phyloP scores from a whole-genome alignment of 805 yeast species.

The Clavispora fructus region DNA sequence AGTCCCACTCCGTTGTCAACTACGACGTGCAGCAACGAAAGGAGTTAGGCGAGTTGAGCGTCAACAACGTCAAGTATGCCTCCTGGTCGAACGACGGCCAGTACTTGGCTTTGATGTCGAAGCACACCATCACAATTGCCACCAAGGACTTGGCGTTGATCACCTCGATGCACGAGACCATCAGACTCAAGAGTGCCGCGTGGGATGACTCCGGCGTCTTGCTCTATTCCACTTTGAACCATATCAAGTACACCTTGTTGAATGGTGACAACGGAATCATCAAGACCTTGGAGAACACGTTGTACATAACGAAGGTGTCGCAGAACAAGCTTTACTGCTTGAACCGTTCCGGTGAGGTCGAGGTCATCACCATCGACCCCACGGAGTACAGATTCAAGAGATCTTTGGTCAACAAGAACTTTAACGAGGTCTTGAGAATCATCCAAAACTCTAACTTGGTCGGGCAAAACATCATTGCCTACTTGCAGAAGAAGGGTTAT shows the following conservation, averaged over 20 bases:
- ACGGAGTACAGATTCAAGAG: constrained; percentile 95
- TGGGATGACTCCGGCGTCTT: constrained; percentile 95
- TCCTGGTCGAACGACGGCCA: constrained; percentile 87
- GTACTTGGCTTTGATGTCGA: constrained; percentile 80
- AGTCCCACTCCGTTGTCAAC: constrained; percentile 65
- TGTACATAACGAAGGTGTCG: constrained; percentile 70
- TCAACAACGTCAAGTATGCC: constrained; percentile 79
- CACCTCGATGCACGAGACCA: constrained; percentile 90
- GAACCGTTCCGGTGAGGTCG: constrained; percentile 80
- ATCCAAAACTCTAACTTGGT: constrained; percentile 86
- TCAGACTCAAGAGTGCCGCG: constrained; percentile 92
- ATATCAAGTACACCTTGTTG: constrained; percentile 85
- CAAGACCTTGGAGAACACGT: constrained; percentile 83
- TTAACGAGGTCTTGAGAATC: constrained; percentile 84
- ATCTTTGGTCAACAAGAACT: constrained; percentile 84
- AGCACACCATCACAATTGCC: constrained; percentile 89
- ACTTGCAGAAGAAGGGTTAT: constrained; percentile 89
- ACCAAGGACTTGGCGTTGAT: constrained; percentile 70
- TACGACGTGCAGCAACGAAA: constrained; percentile 93
- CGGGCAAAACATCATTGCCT: constrained; percentile 95
- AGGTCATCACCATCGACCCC: constrained; percentile 77
- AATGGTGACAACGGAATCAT: constrained; percentile 96
- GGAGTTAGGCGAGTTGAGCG: constrained; percentile 61
- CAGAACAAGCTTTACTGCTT: constrained; percentile 75
- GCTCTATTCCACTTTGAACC: constrained; percentile 90